These are phyloP conservation scores for Silene uniflora DNA, from an alignment of 148 eudicot genomes.

Conservation along the genomic window DNA sequence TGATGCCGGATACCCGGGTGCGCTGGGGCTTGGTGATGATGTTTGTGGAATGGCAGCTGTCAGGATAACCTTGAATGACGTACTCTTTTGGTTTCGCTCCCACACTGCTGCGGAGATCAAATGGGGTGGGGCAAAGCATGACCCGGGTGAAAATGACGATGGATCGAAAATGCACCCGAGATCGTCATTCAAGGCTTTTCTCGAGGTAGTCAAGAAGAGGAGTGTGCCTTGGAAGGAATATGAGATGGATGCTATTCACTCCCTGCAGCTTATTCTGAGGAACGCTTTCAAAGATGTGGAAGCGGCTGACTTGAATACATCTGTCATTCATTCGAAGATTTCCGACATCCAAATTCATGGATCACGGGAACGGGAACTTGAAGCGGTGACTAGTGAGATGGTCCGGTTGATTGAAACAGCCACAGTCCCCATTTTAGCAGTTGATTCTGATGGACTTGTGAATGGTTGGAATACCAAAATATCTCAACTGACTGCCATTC, in stretches of 20 bases:
- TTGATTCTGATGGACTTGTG: conserved; percentile 67
- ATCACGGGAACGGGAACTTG: conserved; percentile 66
- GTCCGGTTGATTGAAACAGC: conserved; percentile 96
- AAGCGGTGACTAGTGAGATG: conserved; percentile 88
- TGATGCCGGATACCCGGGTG: conserved; percentile 89
- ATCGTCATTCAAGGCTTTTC: conserved; percentile 89
- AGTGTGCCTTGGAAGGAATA: conserved; percentile 89
- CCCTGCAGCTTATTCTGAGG: conserved; percentile 86
- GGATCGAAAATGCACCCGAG: conserved; percentile 84
- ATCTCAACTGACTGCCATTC: conserved; percentile 70
- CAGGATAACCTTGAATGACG: conserved; percentile 53
- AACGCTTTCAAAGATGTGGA: conserved; percentile 62
- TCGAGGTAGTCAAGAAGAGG: conserved; percentile 81
- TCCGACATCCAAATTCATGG: conserved; percentile 66
- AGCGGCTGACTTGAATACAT: conserved; percentile 35
- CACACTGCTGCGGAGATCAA: conserved; percentile 74
- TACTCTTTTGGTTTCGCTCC: conserved; percentile 95
- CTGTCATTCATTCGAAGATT: conserved; percentile 51
- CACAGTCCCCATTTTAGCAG: conserved; percentile 81
- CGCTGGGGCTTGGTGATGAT: conserved; percentile 63
- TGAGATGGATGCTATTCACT: conserved; percentile 98
- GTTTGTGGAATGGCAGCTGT: conserved; percentile 94
- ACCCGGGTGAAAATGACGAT: conserved; percentile 64
- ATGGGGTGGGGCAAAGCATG: conserved; percentile 96
- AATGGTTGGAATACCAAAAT: conserved; percentile 95